Conservation (phyloP, 306 rosid species). For the Cucumis cinereus region DNA sequence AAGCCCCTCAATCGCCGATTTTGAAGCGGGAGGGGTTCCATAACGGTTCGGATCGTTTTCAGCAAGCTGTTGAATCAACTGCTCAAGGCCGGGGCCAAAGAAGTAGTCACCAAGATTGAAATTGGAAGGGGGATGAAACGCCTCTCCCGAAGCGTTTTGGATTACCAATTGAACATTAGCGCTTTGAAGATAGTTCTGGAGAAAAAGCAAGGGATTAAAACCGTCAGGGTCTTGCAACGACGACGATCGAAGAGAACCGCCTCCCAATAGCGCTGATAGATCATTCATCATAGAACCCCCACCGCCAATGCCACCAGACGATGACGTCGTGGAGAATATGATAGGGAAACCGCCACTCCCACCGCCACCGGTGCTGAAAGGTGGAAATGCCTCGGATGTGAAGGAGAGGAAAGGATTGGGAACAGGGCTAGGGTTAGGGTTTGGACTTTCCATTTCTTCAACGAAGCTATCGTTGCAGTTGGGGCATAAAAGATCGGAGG, state of each 20-base stretch:
- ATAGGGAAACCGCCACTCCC: conserved; percentile 23
- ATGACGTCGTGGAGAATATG: conserved; percentile 24
- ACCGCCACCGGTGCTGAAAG: conserved; percentile 15
- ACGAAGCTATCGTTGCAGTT: conserved; percentile 47
- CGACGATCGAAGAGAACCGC: conserved; percentile 19
- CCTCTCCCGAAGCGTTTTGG: conserved; percentile 39
- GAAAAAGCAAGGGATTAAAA: conserved; percentile 53
- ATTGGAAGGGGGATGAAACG: conserved; percentile 38
- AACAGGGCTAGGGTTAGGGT: conserved; percentile 26
- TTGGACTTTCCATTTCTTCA: conserved; percentile 58
- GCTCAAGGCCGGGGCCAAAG: conserved; percentile 88
- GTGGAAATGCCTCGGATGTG: conserved; percentile 21
- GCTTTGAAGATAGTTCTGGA: conserved; percentile 62
- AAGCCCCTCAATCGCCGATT: conserved; percentile 44
- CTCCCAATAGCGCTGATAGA: conserved; percentile 49
- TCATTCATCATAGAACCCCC: conserved; percentile 27
- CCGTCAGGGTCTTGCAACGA: conserved; percentile 41
- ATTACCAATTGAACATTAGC: conserved; percentile 71
- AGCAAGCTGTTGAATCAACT: conserved; percentile 84
- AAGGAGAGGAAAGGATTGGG: conserved; percentile 32
- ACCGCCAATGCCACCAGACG: conserved; percentile 11
- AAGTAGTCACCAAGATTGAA: conserved; percentile 74
- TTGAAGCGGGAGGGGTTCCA: conserved; percentile 83
- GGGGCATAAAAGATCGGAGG: conserved; percentile 63
- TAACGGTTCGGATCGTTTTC: conserved; percentile 86